Evolutionary conservation across 164 flowering plant genomes (phyloP), one percentile per base, ranked within the genome.

Genomic region (Annona squamosa): DNA sequence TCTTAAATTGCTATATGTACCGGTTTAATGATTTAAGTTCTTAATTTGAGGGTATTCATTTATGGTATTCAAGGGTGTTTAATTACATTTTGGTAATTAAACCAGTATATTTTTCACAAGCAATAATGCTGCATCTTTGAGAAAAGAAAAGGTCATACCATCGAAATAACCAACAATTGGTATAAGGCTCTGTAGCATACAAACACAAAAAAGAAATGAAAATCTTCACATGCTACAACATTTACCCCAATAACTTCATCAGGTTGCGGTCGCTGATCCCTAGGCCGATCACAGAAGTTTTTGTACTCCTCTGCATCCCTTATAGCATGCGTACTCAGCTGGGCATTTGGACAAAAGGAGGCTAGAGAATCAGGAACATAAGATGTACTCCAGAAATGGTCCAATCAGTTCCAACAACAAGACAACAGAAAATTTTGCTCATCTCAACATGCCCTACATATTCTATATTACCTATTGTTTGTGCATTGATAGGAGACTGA

Each of bases 161-260:
- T 52, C 9, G 59, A 52, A 16, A 26, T 26, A 26, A 26, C 37
- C 37, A 26, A 26, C 1, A 26, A 26, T 1, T 26, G 37, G 37
- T 26, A 26, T 26, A 26, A 26, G 0, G 37, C 37, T 26, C 37
- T 26, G 37, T 26, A 26, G 37, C 37, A 26, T 26, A 52, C 13
- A 9, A 52, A 16, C 59, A 52, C 13, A 52, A 52, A 52, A 10
- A 52, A 52, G 9, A 52, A 52, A 7, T 52, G 2, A 10, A 52
- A 7, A 3, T 52, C 13, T 52, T 52, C 59, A 52, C 3, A 52
- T 52, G 44, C 42, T 44, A 61, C 13, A 63, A 63, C 7, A 59
- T 81, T 82, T 83, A 93, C 99, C 84, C 90, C 97, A 76, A 93
- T 84, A 80, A 95, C 94, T 86, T 95, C 99, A 76, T 95, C 98